Base-by-base conservation (phyloP, 2,329 filamentous ascomycete species). In the Penicillium sclerotigenum region DNA sequence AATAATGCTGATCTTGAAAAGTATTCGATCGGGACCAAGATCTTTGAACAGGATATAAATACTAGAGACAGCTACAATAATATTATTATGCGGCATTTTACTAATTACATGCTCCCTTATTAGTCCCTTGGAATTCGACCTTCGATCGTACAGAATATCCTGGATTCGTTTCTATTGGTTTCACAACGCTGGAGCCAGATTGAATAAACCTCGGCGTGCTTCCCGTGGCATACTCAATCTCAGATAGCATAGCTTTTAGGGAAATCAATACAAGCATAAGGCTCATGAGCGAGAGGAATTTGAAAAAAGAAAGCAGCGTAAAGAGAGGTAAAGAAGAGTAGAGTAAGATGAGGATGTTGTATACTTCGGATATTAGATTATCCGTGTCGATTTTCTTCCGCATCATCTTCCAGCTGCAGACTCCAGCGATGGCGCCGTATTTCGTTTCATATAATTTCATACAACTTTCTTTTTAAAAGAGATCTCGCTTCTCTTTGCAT, bases 331-430 rank as follows among this genome's bases (percentile, higher is more conserved):
- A n/a, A 28, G 38, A 41, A 41, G 6, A 18, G 13, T 36, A 7
- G 18, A 36, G 9, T n/a, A 36, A 36, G 18, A 29, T 10, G 36
- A 37, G 2, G n/a, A 46, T 6, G n/a, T 31, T n/a, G 24, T 47
- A 40, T 42, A 47, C 28, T 45, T 47, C 61, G 62, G 60, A 63
- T 57, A 58, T 65, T 57, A 58, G 47, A 63, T 65, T 61, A 58
- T 55, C 62, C 61, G 62, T 57, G 43, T 26, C 28, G 34, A 38
- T 52, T 52, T 55, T 55, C 42, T 38, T 47, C 34, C 22, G 37
- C 34, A 13, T 46, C 33, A 49, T 54, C 51, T 34, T 41, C 43
- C 14, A 28, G n/a, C 36, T 18, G 5, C 34, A 47, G 9, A 51
- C 29, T 26, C 24, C 4, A 11, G 26, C 20, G n/a, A 16, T 18